A percentile compares a stretch with the other conserved stretches of the same genome.
phyloP scores from a whole-genome alignment of 805 yeast species.

The Candida maesae region DNA sequence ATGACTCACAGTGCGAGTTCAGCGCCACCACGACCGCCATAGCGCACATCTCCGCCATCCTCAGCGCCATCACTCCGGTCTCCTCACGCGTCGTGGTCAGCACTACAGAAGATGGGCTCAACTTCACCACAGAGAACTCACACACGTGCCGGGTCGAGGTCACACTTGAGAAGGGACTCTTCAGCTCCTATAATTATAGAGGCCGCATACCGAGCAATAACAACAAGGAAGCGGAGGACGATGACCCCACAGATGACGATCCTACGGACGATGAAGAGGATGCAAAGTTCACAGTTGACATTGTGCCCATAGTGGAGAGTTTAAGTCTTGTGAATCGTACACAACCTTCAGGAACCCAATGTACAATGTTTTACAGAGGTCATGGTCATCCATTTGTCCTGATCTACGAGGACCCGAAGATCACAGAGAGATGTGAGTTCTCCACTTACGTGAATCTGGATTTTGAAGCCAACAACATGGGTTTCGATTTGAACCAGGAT shows the following conservation, averaged over 20 bases:
- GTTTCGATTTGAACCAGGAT: conserved; percentile 41
- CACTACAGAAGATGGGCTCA: conserved; percentile 48
- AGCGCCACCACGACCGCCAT: conserved; percentile 45
- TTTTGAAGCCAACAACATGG: conserved; percentile 31
- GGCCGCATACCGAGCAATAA: conserved; percentile 17
- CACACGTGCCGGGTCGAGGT: conserved; percentile 37
- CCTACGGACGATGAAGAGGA: conserved; percentile 20
- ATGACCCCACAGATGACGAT: conserved; percentile 14
- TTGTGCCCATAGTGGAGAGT: conserved; percentile 47
- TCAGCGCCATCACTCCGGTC: conserved; percentile 39
- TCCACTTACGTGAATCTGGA: conserved; percentile 37
- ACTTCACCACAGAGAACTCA: conserved; percentile 45
- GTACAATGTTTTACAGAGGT: conserved; percentile 47
- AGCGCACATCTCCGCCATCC: conserved; percentile 42
- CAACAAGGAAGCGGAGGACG: background rate
- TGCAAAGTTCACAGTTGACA: conserved; percentile 38
- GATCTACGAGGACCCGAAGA: conserved; percentile 49
- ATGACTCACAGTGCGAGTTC: conserved; percentile 24
- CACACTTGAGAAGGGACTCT: conserved; percentile 35
- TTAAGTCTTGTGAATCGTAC: conserved; percentile 40
- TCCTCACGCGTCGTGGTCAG: conserved; percentile 38
- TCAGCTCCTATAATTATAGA: conserved; percentile 18
- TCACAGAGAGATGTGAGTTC: conserved; percentile 56
- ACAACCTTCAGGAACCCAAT: conserved; percentile 33
- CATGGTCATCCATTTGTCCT: conserved; percentile 51